Evolutionary conservation across 805 yeast genomes (phyloP).

Genomic region (Saturnispora sanitii): DNA sequence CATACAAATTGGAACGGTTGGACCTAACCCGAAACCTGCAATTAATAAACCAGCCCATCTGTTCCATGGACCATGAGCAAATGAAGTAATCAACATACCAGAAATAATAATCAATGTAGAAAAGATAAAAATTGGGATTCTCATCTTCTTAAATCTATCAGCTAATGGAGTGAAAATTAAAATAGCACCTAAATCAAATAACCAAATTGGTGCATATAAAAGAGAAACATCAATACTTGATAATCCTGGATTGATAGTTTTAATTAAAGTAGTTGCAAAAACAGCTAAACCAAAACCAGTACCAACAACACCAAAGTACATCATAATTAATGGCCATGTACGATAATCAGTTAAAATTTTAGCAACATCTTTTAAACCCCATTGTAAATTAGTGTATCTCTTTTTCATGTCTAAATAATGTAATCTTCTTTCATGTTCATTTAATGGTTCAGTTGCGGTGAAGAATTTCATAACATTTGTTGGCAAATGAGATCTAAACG

Average conservation of each 20-base stretch:
- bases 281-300: slow-evolving; percentile 83
- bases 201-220: slow-evolving; percentile 84
- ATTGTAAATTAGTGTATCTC: slow-evolving; percentile 37
- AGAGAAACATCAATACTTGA: slow-evolving; percentile 62
- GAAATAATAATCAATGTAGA: slow-evolving; percentile 59
- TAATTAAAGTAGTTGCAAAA: slow-evolving; percentile 71
- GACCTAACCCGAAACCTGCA: slow-evolving; percentile 82
- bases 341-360: slow-evolving; percentile 50
- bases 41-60: slow-evolving; percentile 72
- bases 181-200: slow-evolving; percentile 72
- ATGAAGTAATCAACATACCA: slow-evolving; percentile 71
- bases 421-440: slow-evolving; percentile 37
- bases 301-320: slow-evolving; percentile 92
- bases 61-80: slow-evolving; percentile 63
- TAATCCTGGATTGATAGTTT: slow-evolving; percentile 50
- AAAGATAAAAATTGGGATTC: slow-evolving; percentile 53
- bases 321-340: slow-evolving; percentile 71
- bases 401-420: slow-evolving; percentile 53
- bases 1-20: slow-evolving; percentile 85
- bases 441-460: slow-evolving; percentile 38
- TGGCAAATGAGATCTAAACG: slow-evolving; percentile 18
- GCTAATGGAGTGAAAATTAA: slow-evolving; percentile 70
- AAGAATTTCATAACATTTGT: slow-evolving; percentile 13
- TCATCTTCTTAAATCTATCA: slow-evolving; percentile 48
- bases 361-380: slow-evolving; percentile 53